Evolutionary conservation across 2,329 filamentous ascomycete species (phyloP), one percentile per base, ranked within the genome.

Genomic region (Nemania sp.): DNA sequence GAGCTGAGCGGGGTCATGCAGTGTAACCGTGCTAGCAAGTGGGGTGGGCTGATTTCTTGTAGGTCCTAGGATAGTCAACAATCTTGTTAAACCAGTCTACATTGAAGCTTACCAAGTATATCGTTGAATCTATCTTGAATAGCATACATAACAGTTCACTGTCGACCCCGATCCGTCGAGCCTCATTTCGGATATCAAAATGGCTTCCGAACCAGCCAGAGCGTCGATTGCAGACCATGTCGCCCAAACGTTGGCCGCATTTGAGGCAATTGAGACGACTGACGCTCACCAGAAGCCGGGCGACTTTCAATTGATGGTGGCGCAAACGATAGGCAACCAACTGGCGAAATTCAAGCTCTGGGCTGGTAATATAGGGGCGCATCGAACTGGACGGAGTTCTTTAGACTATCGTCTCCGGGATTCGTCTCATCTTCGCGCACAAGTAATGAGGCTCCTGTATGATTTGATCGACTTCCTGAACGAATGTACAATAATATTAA

Each of bases 381-480:
- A 61, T 54, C 52, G 43, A 33, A 52, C 34, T 12, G 59, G 59
- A 11, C 43, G 37, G 17, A 56, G 61, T 49, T 63, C 59, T 19
- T 57, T 61, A 17, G 61, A 61, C 47, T 58, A 63, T 41, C 56
- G 61, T 26, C 56, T 63, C 5, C 48, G 59, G 45, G 61, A 63
- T 24, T 59, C 61, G 3, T 61, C 61, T 8, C 51, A 54, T n/a
- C 49, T 63, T 44, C 66, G 52, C 0, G 31, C 57, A 1, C 61
- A 64, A 17, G 60, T 70, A 0, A 1, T 62, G 0, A 62, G 53
- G 2, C 56, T 72, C 1, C 56, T 71, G 0, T 20, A 23, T 1
- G 61, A 64, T 2, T 45, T 68, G 1, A 49, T 14, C 2, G 24
- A 44, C 8, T 59, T 49, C 12, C 33, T 59, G 7, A 22, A 50